Percentiles rank a stretch among this genome's conserved stretches.
Conservation (phyloP, 129 eudicot genomes). For the Pittosporum tobira region DNA sequence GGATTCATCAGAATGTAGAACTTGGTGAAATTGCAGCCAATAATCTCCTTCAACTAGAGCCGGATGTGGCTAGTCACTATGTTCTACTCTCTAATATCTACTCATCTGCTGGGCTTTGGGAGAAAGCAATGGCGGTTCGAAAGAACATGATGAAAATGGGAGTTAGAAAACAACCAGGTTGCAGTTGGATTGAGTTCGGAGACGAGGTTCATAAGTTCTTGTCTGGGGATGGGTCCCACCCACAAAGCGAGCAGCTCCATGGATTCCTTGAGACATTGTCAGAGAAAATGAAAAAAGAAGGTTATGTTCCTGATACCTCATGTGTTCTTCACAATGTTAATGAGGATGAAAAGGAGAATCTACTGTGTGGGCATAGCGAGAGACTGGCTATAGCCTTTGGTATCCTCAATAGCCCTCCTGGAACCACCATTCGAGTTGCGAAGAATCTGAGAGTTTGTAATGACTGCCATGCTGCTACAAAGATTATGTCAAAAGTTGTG, state of each 20-base stretch:
- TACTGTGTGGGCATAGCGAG: constrained; percentile 81
- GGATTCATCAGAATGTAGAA: constrained; percentile 61
- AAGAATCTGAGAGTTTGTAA: constrained; percentile 79
- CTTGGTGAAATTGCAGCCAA: constrained; percentile 66
- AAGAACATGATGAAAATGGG: constrained; percentile 55
- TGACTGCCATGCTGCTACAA: constrained; percentile 65
- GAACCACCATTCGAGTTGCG: constrained; percentile 59
- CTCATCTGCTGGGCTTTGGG: constrained; percentile 71
- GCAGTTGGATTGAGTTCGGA: constrained; percentile 76
- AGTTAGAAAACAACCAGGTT: constrained; percentile 76
- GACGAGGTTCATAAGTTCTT: constrained; percentile 63
- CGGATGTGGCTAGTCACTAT: constrained; percentile 74
- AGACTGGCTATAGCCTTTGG: constrained; percentile 75
- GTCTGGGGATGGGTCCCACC: constrained; percentile 63
- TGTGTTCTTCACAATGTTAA: constrained; percentile 78
- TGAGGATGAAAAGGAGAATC: constrained; percentile 62
- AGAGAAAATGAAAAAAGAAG: constrained; percentile 52
- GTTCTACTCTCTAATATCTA: constrained; percentile 72
- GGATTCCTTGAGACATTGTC: constrained; percentile 42
- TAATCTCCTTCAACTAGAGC: constrained; percentile 46
- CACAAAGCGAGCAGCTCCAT: constrained; percentile 53
- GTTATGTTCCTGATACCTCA: constrained; percentile 74
- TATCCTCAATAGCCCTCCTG: constrained; percentile 58
- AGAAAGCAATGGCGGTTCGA: constrained; percentile 53
- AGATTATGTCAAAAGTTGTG: constrained; percentile 34